Base-by-base conservation (phyloP, 164 flowering plant genomes). In the Paratinospora sagittata region DNA sequence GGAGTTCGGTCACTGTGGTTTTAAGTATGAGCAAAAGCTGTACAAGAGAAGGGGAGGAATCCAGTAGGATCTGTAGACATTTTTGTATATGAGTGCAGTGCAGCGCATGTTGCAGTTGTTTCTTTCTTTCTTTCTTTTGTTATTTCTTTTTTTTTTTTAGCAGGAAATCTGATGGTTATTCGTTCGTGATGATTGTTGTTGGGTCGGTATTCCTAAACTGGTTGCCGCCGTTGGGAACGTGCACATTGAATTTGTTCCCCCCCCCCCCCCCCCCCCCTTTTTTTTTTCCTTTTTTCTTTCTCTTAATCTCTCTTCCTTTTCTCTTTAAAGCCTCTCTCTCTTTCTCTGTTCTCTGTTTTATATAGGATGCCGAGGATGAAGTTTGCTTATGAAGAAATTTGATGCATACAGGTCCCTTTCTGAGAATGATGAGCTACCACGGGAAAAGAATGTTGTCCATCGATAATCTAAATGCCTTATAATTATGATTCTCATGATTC, bases 61-160 rank as follows among this genome's bases (percentile, higher is more conserved):
- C 10, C 23, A 21, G 17, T 55, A 8, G 24, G 17, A 19, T 2
- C n/a, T 55, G 24, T 55, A n/a, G 61, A n/a, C 61, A 55, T 65
- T 69, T 70, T 43, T 70, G 79, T 77, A 73, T 57, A 77, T 68
- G 64, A 71, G 65, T 41, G 37, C 72, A 70, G 24, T 43, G 47
- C 26, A 19, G 19, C 34, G 34, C 2, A 55, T 55, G 61, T n/a
- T 16, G 61, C 61, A 19, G 24, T n/a, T 55, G 8, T 55, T 55
- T 55, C 34, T 2, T 30, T 30, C 3, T 30, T 30, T 30, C 34
- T 30, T 30, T 30, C 2, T 30, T 30, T 30, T 4, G 2, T 30
- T 30, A 1, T 30, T 30, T 30, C 4, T 30, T 55, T 55, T 52
- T 17, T 17, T 17, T 17, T 52, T 55, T 55, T 19, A 21, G 61